Percentiles rank a stretch among this genome's conserved stretches.
Evolutionary conservation across 2,329 filamentous ascomycete species (phyloP).

Genomic region (Colletotrichum sidae): DNA sequence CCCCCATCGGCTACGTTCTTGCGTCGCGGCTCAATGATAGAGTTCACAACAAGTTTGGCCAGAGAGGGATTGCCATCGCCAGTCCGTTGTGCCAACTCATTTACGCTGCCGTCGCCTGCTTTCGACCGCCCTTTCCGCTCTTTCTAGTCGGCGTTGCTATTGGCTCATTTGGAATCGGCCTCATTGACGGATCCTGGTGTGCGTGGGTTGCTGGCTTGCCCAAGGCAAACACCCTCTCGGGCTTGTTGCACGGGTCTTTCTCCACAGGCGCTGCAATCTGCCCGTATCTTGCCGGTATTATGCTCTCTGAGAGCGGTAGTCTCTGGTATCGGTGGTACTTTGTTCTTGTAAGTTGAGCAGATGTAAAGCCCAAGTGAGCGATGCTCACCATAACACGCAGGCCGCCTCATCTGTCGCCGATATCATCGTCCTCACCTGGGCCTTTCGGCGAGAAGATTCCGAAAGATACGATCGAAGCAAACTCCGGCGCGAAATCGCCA

Average conservation of each 20-base stretch:
- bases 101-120: constrained; percentile 71
- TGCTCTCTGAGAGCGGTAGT: constrained; percentile 72
- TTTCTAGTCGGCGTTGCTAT: constrained; percentile 73
- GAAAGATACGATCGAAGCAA: constrained; percentile 61
- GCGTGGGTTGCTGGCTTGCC: constrained; percentile 56
- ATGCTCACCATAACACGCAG: not conserved
- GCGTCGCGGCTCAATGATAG: constrained; percentile 52
- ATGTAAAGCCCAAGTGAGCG: accelerated
- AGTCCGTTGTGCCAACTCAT: constrained; percentile 55
- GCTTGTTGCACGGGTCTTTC: constrained; percentile 78
- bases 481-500: constrained; percentile 45
- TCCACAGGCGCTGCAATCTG: constrained; percentile 77
- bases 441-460: constrained; percentile 74
- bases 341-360: constrained; percentile 66
- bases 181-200: constrained; percentile 57
- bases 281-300: constrained; percentile 77
- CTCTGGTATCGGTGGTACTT: constrained; percentile 83
- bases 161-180: constrained; percentile 51
- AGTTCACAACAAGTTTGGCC: constrained; percentile 66
- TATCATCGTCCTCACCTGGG: constrained; percentile 58
- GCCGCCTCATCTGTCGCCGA: constrained; percentile 65
- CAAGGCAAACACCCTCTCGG: constrained; percentile 66
- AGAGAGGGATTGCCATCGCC: constrained; percentile 61
- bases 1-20: constrained; percentile 56
- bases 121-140: constrained; percentile 77